Evolutionary conservation across 2,329 filamentous ascomycete species (phyloP).

Genomic region (Pseudogymnoascus sp.): DNA sequence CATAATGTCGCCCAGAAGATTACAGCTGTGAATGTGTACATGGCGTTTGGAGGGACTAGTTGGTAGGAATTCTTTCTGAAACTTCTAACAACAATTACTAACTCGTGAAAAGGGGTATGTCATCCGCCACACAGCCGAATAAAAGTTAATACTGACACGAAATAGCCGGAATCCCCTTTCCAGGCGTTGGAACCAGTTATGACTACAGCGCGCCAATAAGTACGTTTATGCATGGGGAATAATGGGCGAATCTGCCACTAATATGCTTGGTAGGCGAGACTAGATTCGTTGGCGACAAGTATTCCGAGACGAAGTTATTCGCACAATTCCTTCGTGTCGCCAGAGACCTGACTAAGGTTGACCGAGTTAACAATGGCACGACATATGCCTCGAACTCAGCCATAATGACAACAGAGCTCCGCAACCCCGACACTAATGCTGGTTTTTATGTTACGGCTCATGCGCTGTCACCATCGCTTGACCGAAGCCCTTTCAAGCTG

Average conservation of each 20-base stretch:
- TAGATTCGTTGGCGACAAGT: constrained; percentile 49
- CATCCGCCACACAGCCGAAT: neutral
- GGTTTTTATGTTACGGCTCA: constrained; percentile 55
- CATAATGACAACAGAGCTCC: constrained; percentile 47
- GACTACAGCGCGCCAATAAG: constrained; percentile 55
- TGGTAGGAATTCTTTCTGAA: constrained; percentile 32
- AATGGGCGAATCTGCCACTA: neutral
- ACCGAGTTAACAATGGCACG: constrained; percentile 42
- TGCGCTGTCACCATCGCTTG: constrained; percentile 42
- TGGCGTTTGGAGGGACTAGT: constrained; percentile 58
- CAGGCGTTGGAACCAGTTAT: constrained; percentile 53
- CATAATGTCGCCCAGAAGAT: constrained; percentile 53
- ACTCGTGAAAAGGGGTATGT: neutral
- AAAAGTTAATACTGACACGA: neutral
- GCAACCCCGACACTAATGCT: constrained; percentile 49
- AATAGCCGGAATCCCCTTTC: constrained; percentile 45
- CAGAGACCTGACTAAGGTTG: constrained; percentile 47
- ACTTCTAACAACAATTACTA: neutral
- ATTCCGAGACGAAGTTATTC: constrained; percentile 55
- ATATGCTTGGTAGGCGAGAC: constrained; percentile 16
- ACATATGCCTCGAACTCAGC: constrained; percentile 43
- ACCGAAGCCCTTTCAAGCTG: constrained; percentile 46
- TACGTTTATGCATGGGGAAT: constrained; percentile 3
- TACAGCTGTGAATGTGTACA: constrained; percentile 54
- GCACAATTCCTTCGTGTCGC: constrained; percentile 53